Evolutionary conservation across 352 stramenopile genomes (phyloP).

Genomic region (Globisporangium okanoganense): DNA sequence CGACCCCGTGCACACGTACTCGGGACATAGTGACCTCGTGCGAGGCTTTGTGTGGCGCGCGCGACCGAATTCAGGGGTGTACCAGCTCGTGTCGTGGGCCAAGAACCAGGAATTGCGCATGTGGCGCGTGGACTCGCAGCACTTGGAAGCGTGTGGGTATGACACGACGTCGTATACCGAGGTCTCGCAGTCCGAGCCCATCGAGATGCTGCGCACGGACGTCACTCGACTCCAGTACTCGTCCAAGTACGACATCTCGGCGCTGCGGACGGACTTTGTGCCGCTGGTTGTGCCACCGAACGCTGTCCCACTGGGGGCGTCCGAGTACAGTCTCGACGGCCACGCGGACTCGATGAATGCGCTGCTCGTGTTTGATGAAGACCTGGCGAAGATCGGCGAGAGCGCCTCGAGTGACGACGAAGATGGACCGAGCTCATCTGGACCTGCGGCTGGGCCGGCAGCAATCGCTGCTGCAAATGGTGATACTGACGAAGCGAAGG

Average conservation of each 20-base stretch:
- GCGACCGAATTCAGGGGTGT: slow-evolving; percentile 32
- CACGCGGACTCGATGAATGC: slow-evolving; percentile 44
- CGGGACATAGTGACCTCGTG: slow-evolving; percentile 59
- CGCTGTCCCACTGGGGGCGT: slow-evolving; percentile 47
- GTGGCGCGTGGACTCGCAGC: slow-evolving; percentile 61
- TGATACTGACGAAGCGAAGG: not conserved
- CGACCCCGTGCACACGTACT: slow-evolving; percentile 60
- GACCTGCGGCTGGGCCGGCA: not conserved
- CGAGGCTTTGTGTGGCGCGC: slow-evolving; percentile 66
- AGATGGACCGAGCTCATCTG: not conserved
- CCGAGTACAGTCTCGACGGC: slow-evolving; percentile 61
- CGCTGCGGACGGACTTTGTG: slow-evolving; percentile 71
- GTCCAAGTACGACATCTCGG: slow-evolving; percentile 66
- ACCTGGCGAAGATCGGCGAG: slow-evolving; percentile 51
- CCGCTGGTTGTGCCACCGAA: slow-evolving; percentile 63
- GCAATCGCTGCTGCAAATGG: not conserved
- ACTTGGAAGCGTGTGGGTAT: slow-evolving; percentile 59
- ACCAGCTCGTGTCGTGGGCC: slow-evolving; percentile 74
- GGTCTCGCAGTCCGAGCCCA: slow-evolving; percentile 4
- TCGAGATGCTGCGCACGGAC: slow-evolving; percentile 21
- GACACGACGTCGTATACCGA: slow-evolving; percentile 37
- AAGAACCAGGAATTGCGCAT: slow-evolving; percentile 79
- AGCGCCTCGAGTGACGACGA: slow-evolving; percentile 18
- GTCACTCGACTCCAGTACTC: slow-evolving; percentile 27
- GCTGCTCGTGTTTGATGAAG: slow-evolving; percentile 64